Conservation (phyloP, 2,329 filamentous ascomycete species). For the Cordyceps cateniannulata region DNA sequence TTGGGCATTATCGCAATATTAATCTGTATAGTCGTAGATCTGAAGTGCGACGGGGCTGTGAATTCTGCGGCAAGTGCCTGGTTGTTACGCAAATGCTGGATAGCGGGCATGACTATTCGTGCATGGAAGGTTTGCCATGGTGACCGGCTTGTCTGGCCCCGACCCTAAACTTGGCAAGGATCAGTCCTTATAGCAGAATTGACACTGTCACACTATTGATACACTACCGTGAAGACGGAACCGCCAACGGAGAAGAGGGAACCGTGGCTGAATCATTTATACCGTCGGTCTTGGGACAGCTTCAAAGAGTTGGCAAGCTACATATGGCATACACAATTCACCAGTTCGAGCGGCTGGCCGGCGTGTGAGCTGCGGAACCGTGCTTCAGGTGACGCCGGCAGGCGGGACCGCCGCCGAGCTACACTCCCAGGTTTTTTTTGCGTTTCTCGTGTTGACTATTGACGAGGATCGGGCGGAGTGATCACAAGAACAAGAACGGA, state of each 20-base stretch:
- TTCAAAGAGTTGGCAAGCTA: neutral
- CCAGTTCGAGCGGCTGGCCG: neutral
- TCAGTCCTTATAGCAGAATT: neutral
- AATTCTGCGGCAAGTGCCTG: too few relatives aligned
- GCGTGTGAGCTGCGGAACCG: neutral
- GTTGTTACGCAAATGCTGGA: too few relatives aligned
- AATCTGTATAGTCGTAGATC: too few relatives aligned
- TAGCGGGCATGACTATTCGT: too few relatives aligned
- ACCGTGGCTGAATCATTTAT: neutral
- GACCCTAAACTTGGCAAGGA: neutral
- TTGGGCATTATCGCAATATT: too few relatives aligned
- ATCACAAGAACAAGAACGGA: neutral
- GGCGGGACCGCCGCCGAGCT: neutral
- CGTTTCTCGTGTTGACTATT: neutral
- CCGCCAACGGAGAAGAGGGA: neutral
- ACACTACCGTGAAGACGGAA: neutral
- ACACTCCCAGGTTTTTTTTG: neutral
- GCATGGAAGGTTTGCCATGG: neutral
- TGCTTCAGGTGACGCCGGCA: neutral
- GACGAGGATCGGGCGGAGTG: neutral
- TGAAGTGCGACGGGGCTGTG: too few relatives aligned
- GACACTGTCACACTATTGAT: neutral
- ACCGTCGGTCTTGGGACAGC: too few relatives aligned
- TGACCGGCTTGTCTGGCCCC: neutral
- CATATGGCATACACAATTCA: neutral